Conservation (phyloP, 768 basidiomycete genomes). For the Mycena kentingensis region DNA sequence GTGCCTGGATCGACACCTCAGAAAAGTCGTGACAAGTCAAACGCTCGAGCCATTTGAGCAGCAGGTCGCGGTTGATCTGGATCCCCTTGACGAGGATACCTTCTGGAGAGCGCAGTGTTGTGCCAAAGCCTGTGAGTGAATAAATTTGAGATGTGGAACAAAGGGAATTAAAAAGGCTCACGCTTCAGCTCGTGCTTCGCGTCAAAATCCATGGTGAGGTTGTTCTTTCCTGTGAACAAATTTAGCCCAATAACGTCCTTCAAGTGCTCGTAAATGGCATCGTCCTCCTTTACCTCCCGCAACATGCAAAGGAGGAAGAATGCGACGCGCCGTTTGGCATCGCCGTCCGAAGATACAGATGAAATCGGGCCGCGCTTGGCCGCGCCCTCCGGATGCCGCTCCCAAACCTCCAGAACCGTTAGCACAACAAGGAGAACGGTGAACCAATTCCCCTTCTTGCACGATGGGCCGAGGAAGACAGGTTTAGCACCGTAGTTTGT, state of each 20-base stretch:
- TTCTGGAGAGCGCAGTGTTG: not conserved
- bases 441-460: constrained; percentile 16
- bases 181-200: constrained; percentile 25
- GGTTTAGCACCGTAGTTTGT: constrained; percentile 22
- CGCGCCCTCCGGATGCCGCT: constrained; percentile 3
- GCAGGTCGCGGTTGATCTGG: not conserved
- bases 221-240: constrained; percentile 14
- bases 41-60: constrained; percentile 5
- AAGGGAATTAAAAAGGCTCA: constrained; percentile 11
- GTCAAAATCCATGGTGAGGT: constrained; percentile 22
- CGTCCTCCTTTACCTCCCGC: constrained; percentile 3
- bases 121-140: no score
- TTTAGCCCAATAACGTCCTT: constrained; percentile 20
- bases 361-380: constrained; percentile 14
- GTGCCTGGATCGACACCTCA: constrained; percentile 13
- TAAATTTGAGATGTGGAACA: no score
- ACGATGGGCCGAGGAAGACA: constrained; percentile 20
- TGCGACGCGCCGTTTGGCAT: constrained; percentile 21
- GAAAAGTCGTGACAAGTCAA: constrained; percentile 26
- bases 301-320: constrained; percentile 19
- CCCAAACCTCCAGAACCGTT: constrained; percentile 17
- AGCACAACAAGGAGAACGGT: constrained; percentile 2
- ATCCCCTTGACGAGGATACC: not conserved
- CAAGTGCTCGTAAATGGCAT: constrained; percentile 16
- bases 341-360: constrained; percentile 24